Evolutionary conservation across 306 rosid species (phyloP), one percentile per base, ranked within the genome.

Genomic region (Ormosia emarginata): DNA sequence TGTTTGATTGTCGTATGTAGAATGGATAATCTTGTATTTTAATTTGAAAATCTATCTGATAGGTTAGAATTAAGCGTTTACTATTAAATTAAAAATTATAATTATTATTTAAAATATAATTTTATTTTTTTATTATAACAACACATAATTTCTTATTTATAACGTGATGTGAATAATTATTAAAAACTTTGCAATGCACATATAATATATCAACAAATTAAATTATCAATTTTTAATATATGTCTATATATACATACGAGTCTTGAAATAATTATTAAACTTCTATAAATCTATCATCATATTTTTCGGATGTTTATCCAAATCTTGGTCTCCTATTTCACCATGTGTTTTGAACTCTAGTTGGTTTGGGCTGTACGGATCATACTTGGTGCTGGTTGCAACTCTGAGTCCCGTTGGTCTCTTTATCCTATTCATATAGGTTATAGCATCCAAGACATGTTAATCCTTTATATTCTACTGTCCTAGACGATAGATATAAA

Each of bases 11-110:
- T 62, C 71, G 34, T 66, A 1, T 69, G 11, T 24, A 1, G 55
- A 43, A 52, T 76, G 61, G 80, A 76, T 76, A 76, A 76, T 75
- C 9, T 57, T 41, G 2, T 11, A 40, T 57, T 57, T n/a, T 29
- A 6, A 29, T 8, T 13, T 13, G 14, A 59, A 41, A 75, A 75
- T 30, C 12, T 9, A 7, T 30, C 15, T 46, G 47, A 62, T 76
- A n/a, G n/a, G n/a, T n/a, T n/a, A n/a, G n/a, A n/a, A n/a, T n/a
- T n/a, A n/a, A n/a, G n/a, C n/a, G n/a, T n/a, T n/a, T n/a, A n/a
- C n/a, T n/a, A n/a, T n/a, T n/a, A n/a, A n/a, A n/a, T n/a, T n/a
- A n/a, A n/a, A n/a, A n/a, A n/a, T n/a, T n/a, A n/a, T n/a, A n/a
- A n/a, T n/a, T n/a, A n/a, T n/a, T n/a, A n/a, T n/a, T n/a, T n/a